Evolutionary conservation across 2,329 filamentous ascomycete species (phyloP).

Genomic region (Tolypocladium inflatum): DNA sequence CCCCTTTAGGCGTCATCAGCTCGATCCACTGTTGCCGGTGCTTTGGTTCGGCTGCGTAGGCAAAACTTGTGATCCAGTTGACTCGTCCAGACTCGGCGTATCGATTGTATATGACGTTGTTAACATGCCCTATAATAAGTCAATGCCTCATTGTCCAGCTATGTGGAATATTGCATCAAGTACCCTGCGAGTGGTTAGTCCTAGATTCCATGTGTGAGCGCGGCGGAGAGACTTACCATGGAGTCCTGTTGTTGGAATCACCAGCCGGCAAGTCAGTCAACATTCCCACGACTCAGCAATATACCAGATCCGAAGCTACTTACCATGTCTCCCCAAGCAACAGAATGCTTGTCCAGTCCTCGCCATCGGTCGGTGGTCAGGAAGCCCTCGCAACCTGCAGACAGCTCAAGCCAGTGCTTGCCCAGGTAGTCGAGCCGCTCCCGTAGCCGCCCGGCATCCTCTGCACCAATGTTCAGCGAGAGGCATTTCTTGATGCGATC

Average conservation of each 20-base stretch:
- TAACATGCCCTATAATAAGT: slow-evolving; percentile 51
- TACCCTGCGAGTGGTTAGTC: slow-evolving; percentile 5
- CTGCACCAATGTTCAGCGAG: background rate
- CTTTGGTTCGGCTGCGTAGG: slow-evolving; percentile 47
- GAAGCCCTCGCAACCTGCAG: slow-evolving; percentile 68
- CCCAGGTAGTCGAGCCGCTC: slow-evolving; percentile 12
- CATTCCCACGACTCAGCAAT: slow-evolving; percentile 1
- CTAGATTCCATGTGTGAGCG: background rate
- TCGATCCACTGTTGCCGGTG: slow-evolving; percentile 57
- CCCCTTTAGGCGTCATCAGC: slow-evolving; percentile 54
- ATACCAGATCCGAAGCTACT: slow-evolving; percentile 11
- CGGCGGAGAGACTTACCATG: slow-evolving; percentile 35
- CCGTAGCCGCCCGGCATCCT: slow-evolving; percentile 3
- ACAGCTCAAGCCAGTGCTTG: slow-evolving; percentile 57
- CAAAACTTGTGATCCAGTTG: slow-evolving; percentile 68
- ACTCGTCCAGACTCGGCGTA: slow-evolving; percentile 76
- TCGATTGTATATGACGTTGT: slow-evolving; percentile 75
- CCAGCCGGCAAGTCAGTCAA: slow-evolving; percentile 3
- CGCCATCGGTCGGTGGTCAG: slow-evolving; percentile 49
- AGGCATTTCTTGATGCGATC: slow-evolving; percentile 9
- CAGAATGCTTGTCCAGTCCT: slow-evolving; percentile 54
- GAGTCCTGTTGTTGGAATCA: slow-evolving; percentile 28
- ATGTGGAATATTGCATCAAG: too few species aligned
- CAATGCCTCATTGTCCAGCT: background rate
- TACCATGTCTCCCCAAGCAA: slow-evolving; percentile 85